Base-by-base conservation (phyloP, 768 basidiomycete genomes). In the Chiua virens region DNA sequence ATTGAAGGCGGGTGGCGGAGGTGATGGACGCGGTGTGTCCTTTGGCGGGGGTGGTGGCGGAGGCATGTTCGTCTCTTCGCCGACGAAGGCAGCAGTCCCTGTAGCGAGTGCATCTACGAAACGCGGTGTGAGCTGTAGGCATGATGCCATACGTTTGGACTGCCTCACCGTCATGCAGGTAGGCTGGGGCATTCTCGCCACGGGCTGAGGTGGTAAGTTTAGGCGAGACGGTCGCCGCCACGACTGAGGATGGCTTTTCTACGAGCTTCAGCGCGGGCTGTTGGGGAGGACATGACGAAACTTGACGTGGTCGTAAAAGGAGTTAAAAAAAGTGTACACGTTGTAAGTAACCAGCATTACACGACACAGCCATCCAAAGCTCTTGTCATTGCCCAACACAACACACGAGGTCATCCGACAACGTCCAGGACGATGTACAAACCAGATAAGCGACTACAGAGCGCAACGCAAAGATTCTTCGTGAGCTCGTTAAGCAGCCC, bases 391-490 rank as follows among this genome's bases (percentile, higher is more conserved):
- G 34, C 34, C 34, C 17, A 34, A 14, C 34, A 34, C 45, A 41
- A 45, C 32, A 43, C 37, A 20, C 42, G 40, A 36, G 43, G 37
- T 42, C 41, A 20, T 42, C 13, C 25, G 28, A 37, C 51, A 11
- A 44, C 48, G 11, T 21, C 25, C 22, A 63, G 55, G 53, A 67
- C 61, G 57, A 75, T 76, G 66, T 60, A 75, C 38, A 73, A 71
- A 50, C 87, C 88, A 74, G 93, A 96, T 75, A 93, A 89, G 82
- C 87, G 0, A 93, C 87, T 0, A 89, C 87, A 5, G 94, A 96
- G 52, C 74, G 81, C 52, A 82, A 92, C 65, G 75, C 92, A 18
- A 79, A 79, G 49, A 86, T 81, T 6, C 81, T 99, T 13, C 78
- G 93, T 41, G 96, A 92, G 59, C 78, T 98, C 27, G 82, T 99